These are phyloP conservation scores for Boletales sp. DNA, from an alignment of 768 basidiomycete species.

Conservation along the genomic window DNA sequence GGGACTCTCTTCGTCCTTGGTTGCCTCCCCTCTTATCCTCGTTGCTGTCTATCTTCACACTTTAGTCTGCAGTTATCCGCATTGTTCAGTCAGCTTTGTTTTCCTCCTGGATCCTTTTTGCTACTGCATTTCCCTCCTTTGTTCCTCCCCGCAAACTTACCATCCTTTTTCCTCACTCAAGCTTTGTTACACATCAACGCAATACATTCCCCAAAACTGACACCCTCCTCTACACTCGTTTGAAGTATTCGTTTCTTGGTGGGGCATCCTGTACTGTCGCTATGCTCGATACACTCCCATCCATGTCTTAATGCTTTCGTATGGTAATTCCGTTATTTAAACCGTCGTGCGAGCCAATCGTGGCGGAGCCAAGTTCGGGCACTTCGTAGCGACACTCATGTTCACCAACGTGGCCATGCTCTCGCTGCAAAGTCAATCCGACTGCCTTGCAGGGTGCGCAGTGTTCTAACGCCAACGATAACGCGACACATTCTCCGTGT, in stretches of 20 bases:
- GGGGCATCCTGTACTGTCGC: slow-evolving; percentile 31
- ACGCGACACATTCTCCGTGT: slow-evolving; percentile 4
- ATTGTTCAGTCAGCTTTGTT: slow-evolving; percentile 20
- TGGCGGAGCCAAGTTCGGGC: no score
- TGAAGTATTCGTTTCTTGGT: slow-evolving; percentile 23
- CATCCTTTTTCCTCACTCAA: slow-evolving; percentile 8
- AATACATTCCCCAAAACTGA: slow-evolving; percentile 22
- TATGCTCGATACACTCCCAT: slow-evolving; percentile 32
- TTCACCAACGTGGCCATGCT: not conserved
- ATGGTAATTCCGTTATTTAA: slow-evolving; percentile 33
- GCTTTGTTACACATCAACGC: slow-evolving; percentile 17
- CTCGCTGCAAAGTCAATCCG: slow-evolving; percentile 11
- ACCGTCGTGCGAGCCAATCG: slow-evolving; percentile 5
- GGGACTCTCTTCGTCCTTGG: slow-evolving; percentile 16
- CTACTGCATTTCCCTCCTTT: slow-evolving; percentile 22
- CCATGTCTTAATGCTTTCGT: slow-evolving; percentile 36
- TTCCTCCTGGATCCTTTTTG: slow-evolving; percentile 19
- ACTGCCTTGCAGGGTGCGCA: not conserved
- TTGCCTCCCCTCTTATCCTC: slow-evolving; percentile 14
- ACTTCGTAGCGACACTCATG: no score
- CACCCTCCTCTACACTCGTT: slow-evolving; percentile 29
- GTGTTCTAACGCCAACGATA: slow-evolving; percentile 5
- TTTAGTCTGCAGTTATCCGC: slow-evolving; percentile 21
- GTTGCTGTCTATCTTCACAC: slow-evolving; percentile 27
- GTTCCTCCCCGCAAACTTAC: slow-evolving; percentile 17